Conservation (phyloP, 2,329 filamentous ascomycete species). For the Neonectria hederae region DNA sequence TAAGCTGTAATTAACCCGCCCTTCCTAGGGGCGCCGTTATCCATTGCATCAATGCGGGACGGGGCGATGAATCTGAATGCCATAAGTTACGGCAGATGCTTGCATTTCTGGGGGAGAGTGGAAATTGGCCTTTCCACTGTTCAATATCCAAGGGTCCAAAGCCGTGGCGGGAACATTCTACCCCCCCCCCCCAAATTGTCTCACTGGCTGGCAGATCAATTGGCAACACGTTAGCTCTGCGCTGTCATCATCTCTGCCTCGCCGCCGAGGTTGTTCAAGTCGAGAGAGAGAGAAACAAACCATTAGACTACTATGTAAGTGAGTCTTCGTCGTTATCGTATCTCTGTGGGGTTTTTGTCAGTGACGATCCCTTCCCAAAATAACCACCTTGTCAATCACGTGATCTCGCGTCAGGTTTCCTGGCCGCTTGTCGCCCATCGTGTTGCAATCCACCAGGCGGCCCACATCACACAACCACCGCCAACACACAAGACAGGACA, state of each 20-base stretch:
- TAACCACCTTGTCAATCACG: background rate
- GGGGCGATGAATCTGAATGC: background rate
- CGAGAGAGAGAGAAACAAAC: background rate
- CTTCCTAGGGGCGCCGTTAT: background rate
- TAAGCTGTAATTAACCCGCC: conserved; percentile 7
- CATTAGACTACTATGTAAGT: too few relatives aligned
- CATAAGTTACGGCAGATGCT: background rate
- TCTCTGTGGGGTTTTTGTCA: background rate
- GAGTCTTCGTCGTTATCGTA: background rate
- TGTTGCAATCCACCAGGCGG: background rate
- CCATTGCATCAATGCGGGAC: conserved; percentile 11
- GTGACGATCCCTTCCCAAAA: background rate
- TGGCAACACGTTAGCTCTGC: background rate
- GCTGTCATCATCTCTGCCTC: background rate
- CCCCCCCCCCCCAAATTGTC: background rate
- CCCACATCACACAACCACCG: background rate
- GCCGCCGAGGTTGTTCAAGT: too few relatives aligned
- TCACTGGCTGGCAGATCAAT: background rate
- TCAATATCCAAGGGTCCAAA: background rate
- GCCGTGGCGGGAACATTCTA: background rate
- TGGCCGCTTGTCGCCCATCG: background rate
- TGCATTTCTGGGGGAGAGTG: background rate
- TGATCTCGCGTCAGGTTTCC: background rate
- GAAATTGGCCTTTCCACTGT: background rate
- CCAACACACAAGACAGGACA: background rate